These are phyloP conservation scores for Lentinus polychrous DNA, from an alignment of 1,284 basidiomycete genomes.

Conservation along the genomic window DNA sequence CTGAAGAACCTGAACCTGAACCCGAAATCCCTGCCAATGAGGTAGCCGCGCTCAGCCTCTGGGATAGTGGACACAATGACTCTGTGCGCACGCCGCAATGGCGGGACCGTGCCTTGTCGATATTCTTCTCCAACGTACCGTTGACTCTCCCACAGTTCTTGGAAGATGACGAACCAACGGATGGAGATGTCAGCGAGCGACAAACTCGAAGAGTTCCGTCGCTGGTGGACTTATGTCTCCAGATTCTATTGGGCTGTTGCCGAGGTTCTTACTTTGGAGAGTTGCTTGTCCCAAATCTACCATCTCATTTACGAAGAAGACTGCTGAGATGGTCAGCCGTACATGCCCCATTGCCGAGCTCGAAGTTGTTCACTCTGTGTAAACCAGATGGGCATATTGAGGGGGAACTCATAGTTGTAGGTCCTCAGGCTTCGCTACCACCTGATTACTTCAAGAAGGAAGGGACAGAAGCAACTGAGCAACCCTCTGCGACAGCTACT, in stretches of 20 bases:
- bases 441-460: slow-evolving; percentile 32
- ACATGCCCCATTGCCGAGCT: slow-evolving; percentile 42
- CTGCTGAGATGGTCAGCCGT: slow-evolving; percentile 51
- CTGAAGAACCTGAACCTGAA: neutral
- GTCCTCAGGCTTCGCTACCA: slow-evolving; percentile 39
- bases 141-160: neutral
- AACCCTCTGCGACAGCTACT: slow-evolving; percentile 11
- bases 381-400: slow-evolving; percentile 43
- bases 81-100: slow-evolving; percentile 30
- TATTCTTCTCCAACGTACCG: slow-evolving; percentile 35
- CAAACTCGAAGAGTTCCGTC: slow-evolving; percentile 28
- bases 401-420: slow-evolving; percentile 57
- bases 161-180: neutral
- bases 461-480: slow-evolving; percentile 14
- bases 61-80: too few species aligned
- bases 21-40: too few species aligned
- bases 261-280: slow-evolving; percentile 24
- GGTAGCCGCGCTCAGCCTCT: too few species aligned
- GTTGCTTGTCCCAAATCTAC: slow-evolving; percentile 42
- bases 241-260: slow-evolving; percentile 30
- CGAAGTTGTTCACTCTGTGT: slow-evolving; percentile 42
- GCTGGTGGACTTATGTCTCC: slow-evolving; percentile 34
- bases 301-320: slow-evolving; percentile 47
- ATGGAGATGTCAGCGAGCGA: neutral
- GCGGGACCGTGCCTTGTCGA: slow-evolving; percentile 45